phyloP scores from a whole-genome alignment of 805 yeast species.

The Wickerhamomyces sydowiorum region DNA sequence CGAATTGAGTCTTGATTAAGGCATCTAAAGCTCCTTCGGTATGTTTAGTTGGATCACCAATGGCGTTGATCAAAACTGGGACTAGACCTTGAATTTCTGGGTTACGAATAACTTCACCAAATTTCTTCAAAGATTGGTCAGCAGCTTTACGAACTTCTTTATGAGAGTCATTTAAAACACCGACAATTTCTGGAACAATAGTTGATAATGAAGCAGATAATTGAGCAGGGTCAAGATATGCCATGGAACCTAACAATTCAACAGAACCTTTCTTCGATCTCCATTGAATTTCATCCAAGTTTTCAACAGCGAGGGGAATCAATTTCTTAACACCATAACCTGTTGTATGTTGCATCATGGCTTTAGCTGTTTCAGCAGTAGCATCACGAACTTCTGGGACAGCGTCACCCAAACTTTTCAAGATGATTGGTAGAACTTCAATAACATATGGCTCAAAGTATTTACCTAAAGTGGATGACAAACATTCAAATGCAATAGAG shows the following conservation, averaged over 20 bases:
- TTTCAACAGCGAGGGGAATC: conserved; percentile 85
- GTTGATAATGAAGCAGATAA: conserved; percentile 82
- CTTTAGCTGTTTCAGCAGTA: conserved; percentile 79
- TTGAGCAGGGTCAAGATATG: conserved; percentile 92
- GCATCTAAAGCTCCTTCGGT: conserved; percentile 87
- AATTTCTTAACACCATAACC: conserved; percentile 86
- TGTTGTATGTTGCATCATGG: conserved; percentile 86
- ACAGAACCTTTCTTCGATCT: conserved; percentile 96
- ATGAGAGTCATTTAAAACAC: conserved; percentile 90
- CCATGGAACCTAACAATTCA: conserved; percentile 95
- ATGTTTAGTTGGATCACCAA: conserved; percentile 90
- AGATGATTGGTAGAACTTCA: conserved; percentile 76
- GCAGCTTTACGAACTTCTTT: conserved; percentile 97
- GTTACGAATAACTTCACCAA: conserved; percentile 95
- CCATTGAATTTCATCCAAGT: conserved; percentile 89
- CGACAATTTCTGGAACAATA: conserved; percentile 94
- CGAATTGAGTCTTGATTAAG: conserved; percentile 85
- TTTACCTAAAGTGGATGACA: conserved; percentile 70
- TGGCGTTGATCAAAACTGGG: conserved; percentile 82
- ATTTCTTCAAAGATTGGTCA: conserved; percentile 77
- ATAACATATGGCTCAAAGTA: conserved; percentile 92
- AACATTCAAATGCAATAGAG: conserved; percentile 76
- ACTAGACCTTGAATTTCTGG: conserved; percentile 95
- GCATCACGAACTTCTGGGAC: conserved; percentile 84
- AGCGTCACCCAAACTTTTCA: conserved; percentile 80